Conservation (phyloP, 768 basidiomycete genomes). For the Pholiota conissans region DNA sequence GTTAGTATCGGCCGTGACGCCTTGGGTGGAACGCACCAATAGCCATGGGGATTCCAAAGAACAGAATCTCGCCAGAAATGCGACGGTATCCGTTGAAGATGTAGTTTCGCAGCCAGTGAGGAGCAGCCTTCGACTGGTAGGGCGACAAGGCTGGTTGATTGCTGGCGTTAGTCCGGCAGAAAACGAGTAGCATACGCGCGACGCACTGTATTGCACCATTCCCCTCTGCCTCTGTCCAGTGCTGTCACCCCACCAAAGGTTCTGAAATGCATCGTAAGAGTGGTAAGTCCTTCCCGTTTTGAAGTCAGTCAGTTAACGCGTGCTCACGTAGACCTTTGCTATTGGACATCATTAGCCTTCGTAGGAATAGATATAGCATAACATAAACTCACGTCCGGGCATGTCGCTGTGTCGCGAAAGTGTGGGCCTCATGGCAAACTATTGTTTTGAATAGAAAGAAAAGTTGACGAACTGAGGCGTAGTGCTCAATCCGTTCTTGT, state of each 20-base stretch:
- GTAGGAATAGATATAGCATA: not conserved
- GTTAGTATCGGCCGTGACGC: too few species aligned
- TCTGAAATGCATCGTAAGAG: slow-evolving; percentile 40
- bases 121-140: slow-evolving; percentile 72
- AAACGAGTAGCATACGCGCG: not conserved
- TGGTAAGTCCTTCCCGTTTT: slow-evolving; percentile 5
- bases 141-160: slow-evolving; percentile 70
- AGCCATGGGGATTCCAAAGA: slow-evolving; percentile 77
- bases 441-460: slow-evolving; percentile 20
- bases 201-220: slow-evolving; percentile 80
- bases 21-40: slow-evolving; percentile 54
- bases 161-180: not conserved
- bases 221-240: slow-evolving; percentile 68
- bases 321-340: slow-evolving; percentile 84
- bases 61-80: slow-evolving; percentile 69
- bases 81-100: slow-evolving; percentile 87
- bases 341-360: slow-evolving; percentile 5
- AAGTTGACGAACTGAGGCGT: slow-evolving; percentile 14
- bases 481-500: slow-evolving; percentile 31
- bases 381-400: slow-evolving; percentile 70
- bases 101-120: slow-evolving; percentile 70
- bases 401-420: slow-evolving; percentile 66
- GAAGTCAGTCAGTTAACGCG: not conserved
- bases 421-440: slow-evolving; percentile 61
- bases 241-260: slow-evolving; percentile 88